A percentile compares a stretch with the other conserved stretches of the same genome.
These are phyloP conservation scores for Sugiyamaella mastotermitis DNA, from an alignment of 805 yeast species.

Conservation along the genomic window DNA sequence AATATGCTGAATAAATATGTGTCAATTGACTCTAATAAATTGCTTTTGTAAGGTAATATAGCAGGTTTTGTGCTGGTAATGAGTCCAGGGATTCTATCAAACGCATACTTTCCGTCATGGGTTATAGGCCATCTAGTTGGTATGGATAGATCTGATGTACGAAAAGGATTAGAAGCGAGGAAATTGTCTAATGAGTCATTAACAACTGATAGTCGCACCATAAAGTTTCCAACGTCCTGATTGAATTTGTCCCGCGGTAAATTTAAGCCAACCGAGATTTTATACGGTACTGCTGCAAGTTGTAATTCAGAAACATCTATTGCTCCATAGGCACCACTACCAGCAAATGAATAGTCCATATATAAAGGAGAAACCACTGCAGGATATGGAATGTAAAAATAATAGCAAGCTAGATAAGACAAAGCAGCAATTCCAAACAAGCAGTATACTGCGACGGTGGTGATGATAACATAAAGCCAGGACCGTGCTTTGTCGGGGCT, in stretches of 20 bases:
- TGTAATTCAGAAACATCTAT: conserved; percentile 11
- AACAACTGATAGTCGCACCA: conserved; percentile 21
- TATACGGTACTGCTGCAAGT: conserved; percentile 23
- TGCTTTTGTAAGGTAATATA: conserved; percentile 27
- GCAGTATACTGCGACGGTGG: conserved; percentile 10
- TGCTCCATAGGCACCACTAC: conserved; percentile 15
- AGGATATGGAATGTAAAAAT: conserved; percentile 21
- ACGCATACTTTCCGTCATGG: conserved; percentile 13
- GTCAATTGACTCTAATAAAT: conserved; percentile 24
- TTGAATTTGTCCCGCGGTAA: conserved; percentile 30
- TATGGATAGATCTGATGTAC: conserved; percentile 1
- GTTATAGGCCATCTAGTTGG: conserved; percentile 15
- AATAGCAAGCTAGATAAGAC: conserved; percentile 17
- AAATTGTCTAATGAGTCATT: conserved; percentile 9
- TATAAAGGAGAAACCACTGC: conserved; percentile 13
- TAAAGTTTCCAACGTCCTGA: conserved; percentile 29
- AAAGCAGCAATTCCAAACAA: conserved; percentile 18
- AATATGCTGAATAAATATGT: conserved; percentile 26
- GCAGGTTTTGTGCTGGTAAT: conserved; percentile 23
- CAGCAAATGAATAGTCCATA: conserved; percentile 17
- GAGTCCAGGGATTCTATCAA: conserved; percentile 9
- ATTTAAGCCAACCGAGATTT: conserved; percentile 23
- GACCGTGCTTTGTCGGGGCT: conserved; percentile 7
- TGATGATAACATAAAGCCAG: conserved; percentile 12
- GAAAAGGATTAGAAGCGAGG: conserved; percentile 2